Conservation (phyloP, 139 green algal genomes). For the Chlorella sorokiniana region DNA sequence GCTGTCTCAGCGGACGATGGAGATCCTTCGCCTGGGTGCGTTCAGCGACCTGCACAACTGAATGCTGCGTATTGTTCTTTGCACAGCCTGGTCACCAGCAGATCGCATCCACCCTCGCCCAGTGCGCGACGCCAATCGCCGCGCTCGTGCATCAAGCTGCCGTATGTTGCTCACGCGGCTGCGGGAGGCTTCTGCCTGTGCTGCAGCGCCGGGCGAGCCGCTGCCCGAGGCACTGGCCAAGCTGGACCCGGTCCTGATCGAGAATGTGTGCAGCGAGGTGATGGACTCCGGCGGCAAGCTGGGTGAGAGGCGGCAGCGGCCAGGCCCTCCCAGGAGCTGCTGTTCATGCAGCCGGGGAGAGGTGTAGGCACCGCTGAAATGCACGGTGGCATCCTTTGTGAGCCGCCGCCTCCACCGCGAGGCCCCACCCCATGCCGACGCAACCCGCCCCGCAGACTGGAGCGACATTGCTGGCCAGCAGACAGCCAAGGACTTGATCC, state of each 20-base stretch:
- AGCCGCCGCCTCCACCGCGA: too few relatives aligned
- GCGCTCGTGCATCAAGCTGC: neutral
- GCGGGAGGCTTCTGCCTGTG: neutral
- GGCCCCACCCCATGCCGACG: too few relatives aligned
- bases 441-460: slow-evolving; percentile 1
- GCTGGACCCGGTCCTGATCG: slow-evolving; percentile 70
- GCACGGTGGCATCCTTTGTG: too few relatives aligned
- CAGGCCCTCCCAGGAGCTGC: neutral
- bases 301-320: neutral
- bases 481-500: slow-evolving; percentile 82
- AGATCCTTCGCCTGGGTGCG: slow-evolving; percentile 56
- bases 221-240: slow-evolving; percentile 66
- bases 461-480: slow-evolving; percentile 49
- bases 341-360: neutral
- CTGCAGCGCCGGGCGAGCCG: slow-evolving; percentile 49
- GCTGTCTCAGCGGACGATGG: slow-evolving; percentile 59
- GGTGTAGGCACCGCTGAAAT: neutral
- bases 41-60: too few relatives aligned
- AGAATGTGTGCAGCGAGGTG: slow-evolving; percentile 78
- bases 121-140: too few relatives aligned
- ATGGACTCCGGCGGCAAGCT: slow-evolving; percentile 53
- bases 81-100: neutral
- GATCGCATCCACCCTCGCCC: too few relatives aligned
- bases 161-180: neutral
- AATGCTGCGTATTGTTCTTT: neutral